phyloP scores from a whole-genome alignment of 2,329 filamentous ascomycete species.

The Pleoardoris graminearum region DNA sequence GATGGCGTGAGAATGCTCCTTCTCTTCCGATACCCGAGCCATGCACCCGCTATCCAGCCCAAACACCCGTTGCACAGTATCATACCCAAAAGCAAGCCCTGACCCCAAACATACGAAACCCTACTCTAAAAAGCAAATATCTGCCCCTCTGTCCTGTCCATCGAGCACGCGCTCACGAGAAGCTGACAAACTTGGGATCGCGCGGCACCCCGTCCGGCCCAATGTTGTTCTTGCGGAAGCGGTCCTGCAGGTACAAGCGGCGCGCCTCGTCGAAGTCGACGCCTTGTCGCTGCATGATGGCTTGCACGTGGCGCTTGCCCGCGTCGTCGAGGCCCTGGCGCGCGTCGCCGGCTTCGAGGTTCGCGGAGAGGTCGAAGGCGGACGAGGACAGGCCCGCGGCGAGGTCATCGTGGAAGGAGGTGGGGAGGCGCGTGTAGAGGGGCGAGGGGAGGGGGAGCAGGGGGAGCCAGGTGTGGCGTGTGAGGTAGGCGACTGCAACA shows the following conservation, averaged over 20 bases:
- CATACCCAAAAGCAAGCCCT: too few relatives aligned
- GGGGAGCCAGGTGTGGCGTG: slow-evolving; percentile 75
- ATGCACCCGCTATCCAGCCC: not conserved
- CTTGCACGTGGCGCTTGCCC: slow-evolving; percentile 79
- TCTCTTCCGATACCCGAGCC: not conserved
- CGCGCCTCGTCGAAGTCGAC: slow-evolving; percentile 91
- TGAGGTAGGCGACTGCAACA: slow-evolving; percentile 77
- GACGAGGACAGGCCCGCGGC: slow-evolving; percentile 83
- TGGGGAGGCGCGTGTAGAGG: slow-evolving; percentile 77
- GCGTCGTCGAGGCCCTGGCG: slow-evolving; percentile 79
- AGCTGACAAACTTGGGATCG: slow-evolving; percentile 96
- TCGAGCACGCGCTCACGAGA: slow-evolving; percentile 59
- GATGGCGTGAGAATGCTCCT: not conserved
- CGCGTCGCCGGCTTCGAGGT: slow-evolving; percentile 77
- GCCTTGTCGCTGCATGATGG: slow-evolving; percentile 84
- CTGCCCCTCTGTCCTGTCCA: too few relatives aligned
- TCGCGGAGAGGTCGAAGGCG: slow-evolving; percentile 80
- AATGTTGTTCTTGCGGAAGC: slow-evolving; percentile 86
- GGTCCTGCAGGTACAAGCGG: slow-evolving; percentile 79
- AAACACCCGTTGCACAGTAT: not conserved
- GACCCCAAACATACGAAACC: not conserved
- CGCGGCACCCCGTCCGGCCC: slow-evolving; percentile 82
- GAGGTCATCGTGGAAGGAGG: slow-evolving; percentile 78
- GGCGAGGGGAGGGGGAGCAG: slow-evolving; percentile 65
- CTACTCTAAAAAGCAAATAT: not conserved